phyloP scores from a whole-genome alignment of 768 basidiomycete species.

The Daedaleopsis sinensis region DNA sequence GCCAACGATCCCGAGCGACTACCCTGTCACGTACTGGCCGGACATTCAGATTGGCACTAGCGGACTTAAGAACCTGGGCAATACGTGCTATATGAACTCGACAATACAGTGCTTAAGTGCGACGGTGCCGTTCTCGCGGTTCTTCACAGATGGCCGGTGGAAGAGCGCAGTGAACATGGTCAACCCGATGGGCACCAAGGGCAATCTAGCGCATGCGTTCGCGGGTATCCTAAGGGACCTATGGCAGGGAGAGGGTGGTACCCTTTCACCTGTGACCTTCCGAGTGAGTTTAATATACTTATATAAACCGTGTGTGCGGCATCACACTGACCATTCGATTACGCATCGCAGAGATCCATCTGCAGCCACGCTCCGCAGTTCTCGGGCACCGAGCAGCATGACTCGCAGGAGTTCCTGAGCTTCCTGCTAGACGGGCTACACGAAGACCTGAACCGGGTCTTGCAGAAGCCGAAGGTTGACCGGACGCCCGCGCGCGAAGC shows the following conservation, averaged over 20 bases:
- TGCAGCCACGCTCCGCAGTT: slow-evolving; percentile 72
- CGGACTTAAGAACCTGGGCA: slow-evolving; percentile 92
- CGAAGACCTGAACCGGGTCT: slow-evolving; percentile 91
- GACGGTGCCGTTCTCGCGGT: slow-evolving; percentile 89
- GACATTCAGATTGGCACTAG: slow-evolving; percentile 78
- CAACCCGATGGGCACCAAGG: slow-evolving; percentile 89
- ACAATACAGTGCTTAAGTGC: slow-evolving; percentile 96
- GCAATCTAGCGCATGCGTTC: slow-evolving; percentile 79
- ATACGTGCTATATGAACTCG: slow-evolving; percentile 99
- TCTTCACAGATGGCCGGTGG: slow-evolving; percentile 92
- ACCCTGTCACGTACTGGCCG: slow-evolving; percentile 83
- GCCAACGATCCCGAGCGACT: slow-evolving; percentile 73
- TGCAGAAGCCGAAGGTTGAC: slow-evolving; percentile 66
- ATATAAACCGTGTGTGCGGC: not conserved
- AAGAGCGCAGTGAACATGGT: slow-evolving; percentile 79
- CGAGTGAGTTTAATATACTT: slow-evolving; percentile 54
- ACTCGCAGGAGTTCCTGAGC: slow-evolving; percentile 95
- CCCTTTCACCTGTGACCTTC: slow-evolving; percentile 81
- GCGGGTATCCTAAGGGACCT: slow-evolving; percentile 82
- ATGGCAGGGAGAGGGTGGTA: slow-evolving; percentile 86
- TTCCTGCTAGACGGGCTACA: slow-evolving; percentile 95
- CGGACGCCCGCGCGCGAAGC: slow-evolving; percentile 82
- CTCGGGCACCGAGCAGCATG: slow-evolving; percentile 88
- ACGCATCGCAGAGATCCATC: slow-evolving; percentile 54
- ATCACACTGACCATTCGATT: slow-evolving; percentile 11